Evolutionary conservation across 2,329 filamentous ascomycete genomes (phyloP).

Genomic region (Colletotrichum incanum): DNA sequence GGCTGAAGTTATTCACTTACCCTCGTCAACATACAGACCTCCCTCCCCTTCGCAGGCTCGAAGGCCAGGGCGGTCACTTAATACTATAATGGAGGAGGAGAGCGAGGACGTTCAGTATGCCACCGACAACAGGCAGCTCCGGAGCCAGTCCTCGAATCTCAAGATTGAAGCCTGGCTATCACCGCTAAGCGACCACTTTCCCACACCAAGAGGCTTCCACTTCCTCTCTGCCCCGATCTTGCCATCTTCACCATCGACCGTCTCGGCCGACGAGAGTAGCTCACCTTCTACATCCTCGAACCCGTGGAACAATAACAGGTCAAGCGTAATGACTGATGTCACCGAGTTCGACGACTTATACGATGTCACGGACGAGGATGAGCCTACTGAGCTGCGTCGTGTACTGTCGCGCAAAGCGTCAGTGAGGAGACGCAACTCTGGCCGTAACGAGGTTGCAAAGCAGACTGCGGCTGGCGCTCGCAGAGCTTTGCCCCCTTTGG

Average conservation of each 20-base stretch:
- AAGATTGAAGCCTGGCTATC: slow-evolving; percentile 73
- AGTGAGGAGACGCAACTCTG: slow-evolving; percentile 62
- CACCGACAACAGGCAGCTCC: slow-evolving; percentile 46
- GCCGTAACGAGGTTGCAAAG: slow-evolving; percentile 18
- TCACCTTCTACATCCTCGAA: slow-evolving; percentile 71
- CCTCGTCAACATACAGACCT: slow-evolving; percentile 61
- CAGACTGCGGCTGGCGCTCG: slow-evolving; percentile 53
- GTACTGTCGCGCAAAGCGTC: slow-evolving; percentile 48
- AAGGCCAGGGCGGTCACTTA: slow-evolving; percentile 69
- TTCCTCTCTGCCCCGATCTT: slow-evolving; percentile 76
- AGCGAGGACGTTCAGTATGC: slow-evolving; percentile 54
- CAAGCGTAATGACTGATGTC: slow-evolving; percentile 74
- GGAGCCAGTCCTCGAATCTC: slow-evolving; percentile 57
- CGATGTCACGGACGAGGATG: slow-evolving; percentile 86
- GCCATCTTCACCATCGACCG: slow-evolving; percentile 72
- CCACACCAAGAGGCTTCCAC: slow-evolving; percentile 78
- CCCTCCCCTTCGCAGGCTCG: slow-evolving; percentile 71
- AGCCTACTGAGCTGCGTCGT: slow-evolving; percentile 47
- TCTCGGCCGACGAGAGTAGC: slow-evolving; percentile 65
- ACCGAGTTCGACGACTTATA: slow-evolving; percentile 91
- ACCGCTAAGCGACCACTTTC: slow-evolving; percentile 77
- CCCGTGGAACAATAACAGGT: slow-evolving; percentile 73
- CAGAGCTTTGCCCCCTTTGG: slow-evolving; percentile 63
- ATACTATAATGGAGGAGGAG: slow-evolving; percentile 77
- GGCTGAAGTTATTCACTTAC: slow-evolving; percentile 61